Conservation (phyloP, 306 rosid species). For the Malus asiatica region DNA sequence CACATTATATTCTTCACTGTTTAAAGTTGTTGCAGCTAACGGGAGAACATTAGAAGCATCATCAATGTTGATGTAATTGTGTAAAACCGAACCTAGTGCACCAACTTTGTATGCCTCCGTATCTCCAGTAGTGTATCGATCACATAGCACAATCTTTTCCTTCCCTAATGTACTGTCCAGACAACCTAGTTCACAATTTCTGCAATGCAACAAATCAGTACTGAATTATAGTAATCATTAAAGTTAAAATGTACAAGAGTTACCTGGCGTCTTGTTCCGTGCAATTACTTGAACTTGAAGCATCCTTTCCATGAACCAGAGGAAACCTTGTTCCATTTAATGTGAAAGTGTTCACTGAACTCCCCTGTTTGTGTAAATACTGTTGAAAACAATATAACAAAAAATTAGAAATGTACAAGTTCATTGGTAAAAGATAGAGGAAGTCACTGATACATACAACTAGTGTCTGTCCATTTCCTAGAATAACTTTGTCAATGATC, state of each 20-base stretch:
- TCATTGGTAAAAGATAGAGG: too few species aligned
- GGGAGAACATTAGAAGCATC: background rate
- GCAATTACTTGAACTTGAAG: background rate
- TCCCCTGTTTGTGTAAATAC: too few species aligned
- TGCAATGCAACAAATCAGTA: background rate
- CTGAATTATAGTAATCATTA: background rate
- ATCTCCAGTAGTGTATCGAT: background rate
- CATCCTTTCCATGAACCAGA: background rate
- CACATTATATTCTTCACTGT: background rate
- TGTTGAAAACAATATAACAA: too few species aligned
- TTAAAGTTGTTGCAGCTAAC: background rate
- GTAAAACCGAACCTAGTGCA: conserved; percentile 1
- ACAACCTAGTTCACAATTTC: background rate
- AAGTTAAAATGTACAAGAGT: background rate
- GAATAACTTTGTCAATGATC: too few species aligned
- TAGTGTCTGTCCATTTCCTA: too few species aligned
- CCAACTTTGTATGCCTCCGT: background rate
- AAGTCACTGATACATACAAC: too few species aligned
- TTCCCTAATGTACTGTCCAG: conserved; percentile 3
- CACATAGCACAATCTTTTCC: conserved; percentile 35
- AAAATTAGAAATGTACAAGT: background rate
- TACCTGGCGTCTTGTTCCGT: background rate
- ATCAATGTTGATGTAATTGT: background rate
- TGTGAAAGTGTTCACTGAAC: too few species aligned
- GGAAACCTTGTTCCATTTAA: conserved; percentile 2